phyloP scores from a whole-genome alignment of 371 early-diverging fungal species.

The Dipsacomyces acuminosporus region DNA sequence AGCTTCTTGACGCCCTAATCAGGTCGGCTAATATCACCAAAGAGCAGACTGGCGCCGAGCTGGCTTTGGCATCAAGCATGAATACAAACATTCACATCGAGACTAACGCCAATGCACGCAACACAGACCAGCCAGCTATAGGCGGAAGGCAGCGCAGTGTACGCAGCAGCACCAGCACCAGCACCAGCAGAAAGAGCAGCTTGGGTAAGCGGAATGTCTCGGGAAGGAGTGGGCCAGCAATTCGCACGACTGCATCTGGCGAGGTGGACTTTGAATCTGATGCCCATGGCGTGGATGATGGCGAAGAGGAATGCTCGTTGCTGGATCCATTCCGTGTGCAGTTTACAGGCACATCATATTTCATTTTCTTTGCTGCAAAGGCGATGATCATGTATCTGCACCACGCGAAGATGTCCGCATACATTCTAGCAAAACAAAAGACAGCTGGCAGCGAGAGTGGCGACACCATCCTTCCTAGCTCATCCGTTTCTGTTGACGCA shows the following conservation, averaged over 20 bases:
- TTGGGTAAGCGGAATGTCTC: background rate
- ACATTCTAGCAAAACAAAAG: slow-evolving; percentile 26
- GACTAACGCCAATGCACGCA: slow-evolving; percentile 41
- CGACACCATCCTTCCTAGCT: slow-evolving; percentile 28
- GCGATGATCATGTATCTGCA: slow-evolving; percentile 46
- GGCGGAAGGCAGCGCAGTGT: slow-evolving; percentile 1
- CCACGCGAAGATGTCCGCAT: slow-evolving; percentile 45
- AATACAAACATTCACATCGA: slow-evolving; percentile 46
- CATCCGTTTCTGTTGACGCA: slow-evolving; percentile 22
- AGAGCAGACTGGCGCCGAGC: slow-evolving; percentile 32
- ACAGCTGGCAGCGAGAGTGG: slow-evolving; percentile 6
- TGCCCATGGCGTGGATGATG: slow-evolving; percentile 12
- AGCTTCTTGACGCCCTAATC: slow-evolving; percentile 23
- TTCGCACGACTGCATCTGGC: slow-evolving; percentile 11
- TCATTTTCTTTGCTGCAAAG: slow-evolving; percentile 43
- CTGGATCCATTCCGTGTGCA: slow-evolving; percentile 44
- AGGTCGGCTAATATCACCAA: slow-evolving; percentile 7
- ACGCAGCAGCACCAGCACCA: background rate
- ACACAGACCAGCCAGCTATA: slow-evolving; percentile 3
- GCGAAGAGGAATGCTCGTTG: background rate
- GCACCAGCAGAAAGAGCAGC: slow-evolving; percentile 1
- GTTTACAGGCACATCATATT: slow-evolving; percentile 36
- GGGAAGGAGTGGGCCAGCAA: slow-evolving; percentile 11
- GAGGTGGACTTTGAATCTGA: slow-evolving; percentile 33
- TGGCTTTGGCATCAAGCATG: slow-evolving; percentile 42